Percentiles rank a stretch among this genome's conserved stretches.
These are phyloP conservation scores for Myxozyma kluyveri DNA, from an alignment of 805 yeast genomes.

Conservation along the genomic window DNA sequence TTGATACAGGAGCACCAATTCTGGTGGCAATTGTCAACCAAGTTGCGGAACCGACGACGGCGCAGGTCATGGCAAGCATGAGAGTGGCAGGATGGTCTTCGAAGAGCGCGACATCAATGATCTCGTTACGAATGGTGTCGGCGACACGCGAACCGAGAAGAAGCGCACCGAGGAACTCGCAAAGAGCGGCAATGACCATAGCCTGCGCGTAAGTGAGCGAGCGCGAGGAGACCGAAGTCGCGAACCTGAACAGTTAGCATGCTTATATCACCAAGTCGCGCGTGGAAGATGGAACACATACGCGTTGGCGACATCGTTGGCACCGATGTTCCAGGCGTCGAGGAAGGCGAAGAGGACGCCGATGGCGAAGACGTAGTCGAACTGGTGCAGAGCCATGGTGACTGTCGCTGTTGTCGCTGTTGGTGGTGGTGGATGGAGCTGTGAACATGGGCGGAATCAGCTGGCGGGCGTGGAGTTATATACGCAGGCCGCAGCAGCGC, in stretches of 20 bases:
- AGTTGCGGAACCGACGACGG: slow-evolving; percentile 66
- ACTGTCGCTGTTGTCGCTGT: too few species aligned
- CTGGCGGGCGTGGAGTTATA: too few species aligned
- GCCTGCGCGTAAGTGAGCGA: slow-evolving; percentile 73
- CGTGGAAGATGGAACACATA: not conserved
- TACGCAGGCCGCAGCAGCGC: too few species aligned
- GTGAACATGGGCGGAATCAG: too few species aligned
- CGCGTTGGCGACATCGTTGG: slow-evolving; percentile 79
- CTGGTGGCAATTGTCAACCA: slow-evolving; percentile 69
- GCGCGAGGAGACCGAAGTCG: slow-evolving; percentile 71
- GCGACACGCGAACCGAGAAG: slow-evolving; percentile 72
- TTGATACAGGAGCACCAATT: slow-evolving; percentile 75
- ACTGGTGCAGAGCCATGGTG: slow-evolving; percentile 46
- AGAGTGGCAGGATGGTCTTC: slow-evolving; percentile 62
- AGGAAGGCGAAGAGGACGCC: slow-evolving; percentile 68
- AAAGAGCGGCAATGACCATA: slow-evolving; percentile 64
- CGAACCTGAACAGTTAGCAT: slow-evolving; percentile 45
- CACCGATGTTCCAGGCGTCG: slow-evolving; percentile 79
- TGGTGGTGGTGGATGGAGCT: too few species aligned
- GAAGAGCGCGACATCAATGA: slow-evolving; percentile 49
- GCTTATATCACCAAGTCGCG: not conserved
- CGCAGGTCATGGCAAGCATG: slow-evolving; percentile 73
- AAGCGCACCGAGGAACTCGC: slow-evolving; percentile 74
- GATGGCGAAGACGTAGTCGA: slow-evolving; percentile 64
- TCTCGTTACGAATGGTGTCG: slow-evolving; percentile 63